Evolutionary conservation across 805 yeast species (phyloP), one percentile per base, ranked within the genome.

Genomic region (Grigorovia yakushimaensis): DNA sequence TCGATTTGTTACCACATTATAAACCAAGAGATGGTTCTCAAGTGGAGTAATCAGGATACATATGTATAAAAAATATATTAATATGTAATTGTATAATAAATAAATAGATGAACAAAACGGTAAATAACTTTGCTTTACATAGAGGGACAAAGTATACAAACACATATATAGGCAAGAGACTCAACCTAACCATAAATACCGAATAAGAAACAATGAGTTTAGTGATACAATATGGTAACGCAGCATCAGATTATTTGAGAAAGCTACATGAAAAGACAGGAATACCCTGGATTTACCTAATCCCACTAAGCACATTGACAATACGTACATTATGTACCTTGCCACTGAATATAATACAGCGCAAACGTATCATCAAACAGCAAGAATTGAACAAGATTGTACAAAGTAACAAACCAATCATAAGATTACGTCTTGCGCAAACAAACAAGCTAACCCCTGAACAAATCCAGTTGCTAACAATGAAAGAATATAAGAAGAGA

Each of bases 1-100:
- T 84, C 7, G 79, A 77, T 40, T 84, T 82, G 46, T 70, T 93
- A 59, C 82, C 80, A 39, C 79, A 78, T 47, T 93, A 93, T 66
- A 78, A 97, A 52, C 98, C 98, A 36, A 77, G 98, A 66, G 98
- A 93, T 64, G 98, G 98, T 35, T 76, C 84, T 65, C 89, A 81
- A 42, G 78, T 76, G 47, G 86, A 81, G 61, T 80, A 46, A 41
- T 4, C 17, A 15, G 15, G 15, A 33, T 33, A 33, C 7, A 33
- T 15, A 33, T 13, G 17, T 9, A 37, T 17, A 37, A 18, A 4
- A 3, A 4, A 37, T 18, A 19, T 37, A 37, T 37, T 17, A 33
- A 15, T 18, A 18, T 18, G 17, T 37, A 37, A 18, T 7, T 37
- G 21, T 4, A n/a, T 40, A 17, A 23, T 27, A 15, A 40, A 23